Evolutionary conservation across 306 rosid genomes (phyloP), one percentile per base, ranked within the genome.

Genomic region (Glycine latifolia): DNA sequence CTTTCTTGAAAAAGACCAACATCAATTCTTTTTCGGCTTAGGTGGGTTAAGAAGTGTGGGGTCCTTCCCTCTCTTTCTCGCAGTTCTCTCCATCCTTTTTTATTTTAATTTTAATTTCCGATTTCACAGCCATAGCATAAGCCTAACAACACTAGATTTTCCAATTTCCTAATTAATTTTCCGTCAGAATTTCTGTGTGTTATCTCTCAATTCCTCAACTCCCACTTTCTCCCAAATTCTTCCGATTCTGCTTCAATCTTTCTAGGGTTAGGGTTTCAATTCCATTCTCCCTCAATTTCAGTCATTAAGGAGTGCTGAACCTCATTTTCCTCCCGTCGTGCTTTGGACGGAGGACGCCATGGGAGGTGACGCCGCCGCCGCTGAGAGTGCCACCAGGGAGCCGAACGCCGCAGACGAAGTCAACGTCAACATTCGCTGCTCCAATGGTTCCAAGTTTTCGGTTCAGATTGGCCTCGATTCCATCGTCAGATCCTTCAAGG

Each of bases 401-500:
- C 73, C 79, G 5, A 70, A 79, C 71, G 68, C 76, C 13, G 75
- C 81, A 54, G 71, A 75, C 2, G 91, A 82, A 77, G 92, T 88
- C 67, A 80, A 10, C 47, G 67, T 94, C 88, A 90, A 91, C 85
- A 70, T 91, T 82, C 94, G 92, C 12, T 90, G 92, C 50, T 90
- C 98, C 73, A 90, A 82, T 78, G 97, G 97, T 41, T 85, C 97
- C 4, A 94, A 94, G 68, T 94, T 88, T 81, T 73, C 91, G 10
- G 90, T 89, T 47, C 88, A 72, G 78, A 87, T 85, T 73, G 79
- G 58, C 74, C 91, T 91, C 47, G 90, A 89, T 2, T 87, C 90
- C 52, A 60, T 87, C 60, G 94, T 94, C 43, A 79, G 84, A 56
- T 81, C 92, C 9, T 90, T 94, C 79, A 94, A 91, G 80, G 91